Base-by-base conservation (phyloP, 2,329 filamentous ascomycete genomes). In the Xylaria sp. region DNA sequence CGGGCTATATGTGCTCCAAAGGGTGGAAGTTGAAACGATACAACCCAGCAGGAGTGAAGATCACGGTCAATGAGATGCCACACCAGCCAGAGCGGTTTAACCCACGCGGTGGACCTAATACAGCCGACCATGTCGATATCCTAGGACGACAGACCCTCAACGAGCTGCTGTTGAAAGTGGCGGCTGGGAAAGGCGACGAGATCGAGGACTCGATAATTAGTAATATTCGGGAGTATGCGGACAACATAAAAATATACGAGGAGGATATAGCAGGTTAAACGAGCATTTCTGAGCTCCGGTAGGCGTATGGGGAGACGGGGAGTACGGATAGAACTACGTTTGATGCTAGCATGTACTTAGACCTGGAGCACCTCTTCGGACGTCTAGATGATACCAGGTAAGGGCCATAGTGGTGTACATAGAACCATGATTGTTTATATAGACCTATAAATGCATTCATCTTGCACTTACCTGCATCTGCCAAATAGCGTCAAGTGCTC, bases 41-140 rank as follows among this genome's bases (percentile, higher is more conserved):
- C 80, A 99, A 99, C 76, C 96, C 96, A 0, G 92, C 94, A 0
- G 90, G 91, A 1, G 87, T 91, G 39, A 89, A 94, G 76, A 84
- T 99, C 71, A 97, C 90, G 50, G 92, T 94, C 0, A 94, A 92
- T 70, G 96, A 99, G 83, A 99, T 99, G 96, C 92, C 91, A 0
- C 96, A 99, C 78, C 94, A 98, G 77, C 96, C 96, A 0, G 95
- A 98, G 75, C 84, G 93, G 20, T 99, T 98, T 80, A 95, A 91
- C 75, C 94, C 96, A 0, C 85, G 96, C 63, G 90, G 90, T 20
- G 90, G 89, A 0, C 88, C 89, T 28, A 89, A 89, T 69, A 90
- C 87, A 70, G 94, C 94, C 15, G 96, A 99, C 78, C 96, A 99
- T 78, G 96, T 99, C 60, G 96, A 99, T 78, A 99, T 99, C 67